Conservation (phyloP, 345 rosid species). For the Populus pruinosa region DNA sequence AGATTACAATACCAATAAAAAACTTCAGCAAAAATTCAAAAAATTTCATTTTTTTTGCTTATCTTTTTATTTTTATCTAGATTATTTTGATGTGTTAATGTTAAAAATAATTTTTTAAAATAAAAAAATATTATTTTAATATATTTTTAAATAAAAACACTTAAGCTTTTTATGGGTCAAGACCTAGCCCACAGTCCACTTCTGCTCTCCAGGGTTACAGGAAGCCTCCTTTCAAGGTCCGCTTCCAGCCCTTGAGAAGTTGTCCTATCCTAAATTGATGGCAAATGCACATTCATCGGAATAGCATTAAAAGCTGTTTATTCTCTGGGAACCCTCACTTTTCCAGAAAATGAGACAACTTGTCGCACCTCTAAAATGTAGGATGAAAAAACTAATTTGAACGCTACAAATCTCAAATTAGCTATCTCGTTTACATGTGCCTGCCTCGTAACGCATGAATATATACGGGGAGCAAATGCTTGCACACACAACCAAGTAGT, state of each 20-base stretch:
- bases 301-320: background rate
- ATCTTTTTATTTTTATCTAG: too few relatives aligned
- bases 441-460: background rate
- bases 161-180: background rate
- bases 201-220: too few relatives aligned
- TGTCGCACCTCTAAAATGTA: background rate
- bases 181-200: too few relatives aligned
- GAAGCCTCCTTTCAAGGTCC: background rate
- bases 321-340: background rate
- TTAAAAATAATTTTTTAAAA: too few relatives aligned
- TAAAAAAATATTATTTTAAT: too few relatives aligned
- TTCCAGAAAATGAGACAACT: background rate
- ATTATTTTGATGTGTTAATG: accelerated
- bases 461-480: background rate
- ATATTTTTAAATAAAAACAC: accelerated
- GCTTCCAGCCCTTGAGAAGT: background rate
- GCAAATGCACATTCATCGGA: background rate
- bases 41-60: too few relatives aligned
- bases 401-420: background rate
- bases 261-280: background rate
- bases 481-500: background rate
- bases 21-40: too few relatives aligned
- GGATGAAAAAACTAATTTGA: background rate
- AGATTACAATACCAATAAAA: too few relatives aligned
- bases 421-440: background rate